A percentile compares a stretch with the other conserved stretches of the same genome.
Conservation (phyloP, 2,329 filamentous ascomycete species). For the Phialocephala sp. region DNA sequence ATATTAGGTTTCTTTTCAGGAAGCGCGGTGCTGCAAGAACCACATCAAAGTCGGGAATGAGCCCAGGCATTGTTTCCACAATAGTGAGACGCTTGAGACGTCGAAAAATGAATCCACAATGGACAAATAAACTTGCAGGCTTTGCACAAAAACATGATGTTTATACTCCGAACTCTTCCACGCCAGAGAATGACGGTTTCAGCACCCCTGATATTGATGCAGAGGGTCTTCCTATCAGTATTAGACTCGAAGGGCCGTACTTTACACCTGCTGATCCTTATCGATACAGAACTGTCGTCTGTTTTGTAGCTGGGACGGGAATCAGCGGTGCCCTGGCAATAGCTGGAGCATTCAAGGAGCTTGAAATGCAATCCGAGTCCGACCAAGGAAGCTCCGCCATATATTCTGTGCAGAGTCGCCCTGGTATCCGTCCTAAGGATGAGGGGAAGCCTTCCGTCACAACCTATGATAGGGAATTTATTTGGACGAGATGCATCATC, state of each 20-base stretch:
- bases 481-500: conserved; percentile 34
- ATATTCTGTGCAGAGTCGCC: too few species aligned
- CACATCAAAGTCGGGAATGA: background rate
- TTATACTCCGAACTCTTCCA: background rate
- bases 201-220: background rate
- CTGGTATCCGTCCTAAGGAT: background rate
- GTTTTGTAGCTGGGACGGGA: conserved; percentile 33
- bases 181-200: background rate
- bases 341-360: conserved; percentile 31
- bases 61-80: background rate
- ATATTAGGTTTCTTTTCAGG: conserved; percentile 21
- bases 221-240: conserved; percentile 6
- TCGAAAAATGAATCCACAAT: background rate
- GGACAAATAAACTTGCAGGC: conserved; percentile 13
- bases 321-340: conserved; percentile 39
- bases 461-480: background rate
- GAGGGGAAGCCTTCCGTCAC: background rate
- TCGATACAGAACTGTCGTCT: conserved; percentile 37
- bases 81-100: conserved; percentile 6
- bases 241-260: conserved; percentile 39
- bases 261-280: conserved; percentile 38
- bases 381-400: background rate
- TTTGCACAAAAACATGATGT: background rate
- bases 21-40: conserved; percentile 9
- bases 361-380: conserved; percentile 13